A percentile compares a stretch with the other conserved stretches of the same genome.
phyloP scores from a whole-genome alignment of 1,284 basidiomycete genomes.

The Pseudozyma pruni region DNA sequence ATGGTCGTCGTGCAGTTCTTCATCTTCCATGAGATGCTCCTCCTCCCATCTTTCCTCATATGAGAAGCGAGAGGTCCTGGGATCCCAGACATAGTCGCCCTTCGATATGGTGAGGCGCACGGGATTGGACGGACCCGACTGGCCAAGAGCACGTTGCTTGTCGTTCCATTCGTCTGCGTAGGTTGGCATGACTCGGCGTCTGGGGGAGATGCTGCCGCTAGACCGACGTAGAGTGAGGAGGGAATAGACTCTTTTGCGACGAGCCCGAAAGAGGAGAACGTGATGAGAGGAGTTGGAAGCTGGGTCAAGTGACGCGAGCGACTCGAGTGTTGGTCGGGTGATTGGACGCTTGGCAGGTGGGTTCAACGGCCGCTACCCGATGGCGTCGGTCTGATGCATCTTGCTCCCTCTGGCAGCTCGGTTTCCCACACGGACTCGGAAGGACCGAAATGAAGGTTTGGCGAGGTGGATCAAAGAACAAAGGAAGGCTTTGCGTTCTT shows the following conservation, averaged over 20 bases:
- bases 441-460: too few relatives aligned
- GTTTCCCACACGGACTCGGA: too few relatives aligned
- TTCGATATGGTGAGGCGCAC: conserved; percentile 49
- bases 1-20: conserved; percentile 11
- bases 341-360: neutral
- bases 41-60: conserved; percentile 50
- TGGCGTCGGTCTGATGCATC: neutral
- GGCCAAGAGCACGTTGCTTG: conserved; percentile 22
- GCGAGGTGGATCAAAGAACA: neutral
- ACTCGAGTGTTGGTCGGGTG: neutral
- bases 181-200: conserved; percentile 28
- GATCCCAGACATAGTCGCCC: conserved; percentile 43
- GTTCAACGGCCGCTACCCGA: neutral
- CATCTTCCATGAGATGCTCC: conserved; percentile 50
- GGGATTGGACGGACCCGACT: conserved; percentile 29
- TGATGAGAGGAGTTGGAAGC: too few relatives aligned
- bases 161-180: conserved; percentile 50
- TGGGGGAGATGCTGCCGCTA: neutral
- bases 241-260: too few relatives aligned
- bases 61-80: conserved; percentile 7
- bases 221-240: neutral
- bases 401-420: too few relatives aligned
- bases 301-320: neutral
- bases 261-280: too few relatives aligned
- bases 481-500: neutral